Evolutionary conservation across 225 moss, liverwort and hornwort species (phyloP).

Genomic region (Ulota crispa): DNA sequence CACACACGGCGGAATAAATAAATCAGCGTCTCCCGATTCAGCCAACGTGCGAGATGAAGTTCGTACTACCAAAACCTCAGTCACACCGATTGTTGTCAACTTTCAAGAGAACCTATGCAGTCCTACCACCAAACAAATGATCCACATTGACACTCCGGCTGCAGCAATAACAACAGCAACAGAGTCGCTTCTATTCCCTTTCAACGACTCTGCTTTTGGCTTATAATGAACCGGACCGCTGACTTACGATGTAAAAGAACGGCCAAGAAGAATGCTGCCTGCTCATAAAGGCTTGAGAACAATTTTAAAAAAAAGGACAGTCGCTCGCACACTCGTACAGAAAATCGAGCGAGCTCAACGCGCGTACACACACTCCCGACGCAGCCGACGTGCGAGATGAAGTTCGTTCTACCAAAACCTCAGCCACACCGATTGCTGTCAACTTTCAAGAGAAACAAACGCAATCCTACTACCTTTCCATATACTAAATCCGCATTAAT

Average conservation of each 20-base stretch:
- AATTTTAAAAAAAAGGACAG: neutral
- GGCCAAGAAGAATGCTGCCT: neutral
- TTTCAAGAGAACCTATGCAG: neutral
- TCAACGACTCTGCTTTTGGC: neutral
- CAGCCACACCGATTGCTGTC: neutral
- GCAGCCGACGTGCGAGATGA: neutral
- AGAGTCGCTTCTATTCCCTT: neutral
- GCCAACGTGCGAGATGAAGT: neutral
- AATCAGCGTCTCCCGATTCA: too few species aligned
- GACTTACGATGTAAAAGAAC: neutral
- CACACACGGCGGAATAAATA: too few species aligned
- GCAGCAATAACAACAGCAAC: neutral
- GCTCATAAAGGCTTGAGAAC: neutral
- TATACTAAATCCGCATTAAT: neutral
- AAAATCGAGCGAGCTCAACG: neutral
- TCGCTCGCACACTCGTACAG: neutral
- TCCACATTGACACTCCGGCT: neutral
- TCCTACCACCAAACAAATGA: neutral
- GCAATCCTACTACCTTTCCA: neutral
- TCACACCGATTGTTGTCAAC: neutral
- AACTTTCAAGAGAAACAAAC: neutral
- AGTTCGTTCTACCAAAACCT: neutral
- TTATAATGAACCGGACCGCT: neutral
- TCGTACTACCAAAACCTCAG: neutral
- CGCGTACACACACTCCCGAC: neutral